A percentile compares a stretch with the other conserved stretches of the same genome.
Conservation (phyloP, 2,329 filamentous ascomycete species). For the Blastomyces emzantsi region DNA sequence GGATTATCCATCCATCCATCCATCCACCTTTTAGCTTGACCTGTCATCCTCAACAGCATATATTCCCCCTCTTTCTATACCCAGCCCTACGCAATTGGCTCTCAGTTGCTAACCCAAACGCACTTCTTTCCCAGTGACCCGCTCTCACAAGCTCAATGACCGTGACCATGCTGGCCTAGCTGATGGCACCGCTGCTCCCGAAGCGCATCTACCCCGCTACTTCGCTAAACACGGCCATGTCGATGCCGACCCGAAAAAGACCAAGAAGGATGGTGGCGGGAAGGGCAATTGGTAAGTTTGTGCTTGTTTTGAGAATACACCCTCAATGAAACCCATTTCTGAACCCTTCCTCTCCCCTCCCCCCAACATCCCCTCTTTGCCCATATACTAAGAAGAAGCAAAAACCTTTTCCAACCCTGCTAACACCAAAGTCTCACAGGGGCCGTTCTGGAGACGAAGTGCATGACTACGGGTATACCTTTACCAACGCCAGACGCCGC, state of each 20-base stretch:
- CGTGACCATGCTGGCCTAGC: slow-evolving; percentile 76
- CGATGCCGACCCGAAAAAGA: slow-evolving; percentile 79
- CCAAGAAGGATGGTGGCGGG: slow-evolving; percentile 92
- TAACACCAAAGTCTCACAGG: slow-evolving; percentile 43
- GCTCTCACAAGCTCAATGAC: slow-evolving; percentile 91
- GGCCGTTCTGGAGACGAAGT: slow-evolving; percentile 75
- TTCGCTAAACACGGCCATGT: slow-evolving; percentile 80
- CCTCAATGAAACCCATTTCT: too few relatives aligned
- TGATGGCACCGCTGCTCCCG: slow-evolving; percentile 59
- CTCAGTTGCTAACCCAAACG: not conserved
- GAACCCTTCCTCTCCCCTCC: not conserved
- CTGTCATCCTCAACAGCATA: not conserved
- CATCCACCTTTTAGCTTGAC: not conserved
- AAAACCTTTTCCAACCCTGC: not conserved
- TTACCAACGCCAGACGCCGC: slow-evolving; percentile 77
- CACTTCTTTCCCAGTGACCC: slow-evolving; percentile 64
- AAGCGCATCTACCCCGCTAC: slow-evolving; percentile 77
- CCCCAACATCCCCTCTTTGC: not conserved
- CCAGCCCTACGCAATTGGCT: not conserved
- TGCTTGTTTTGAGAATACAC: too few relatives aligned
- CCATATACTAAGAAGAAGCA: not conserved
- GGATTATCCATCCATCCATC: not conserved
- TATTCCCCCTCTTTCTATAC: not conserved
- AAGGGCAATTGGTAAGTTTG: slow-evolving; percentile 80
- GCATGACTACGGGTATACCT: slow-evolving; percentile 72